Evolutionary conservation across 108 stramenopile species (phyloP).

Genomic region (Discostella pseudostelligera): DNA sequence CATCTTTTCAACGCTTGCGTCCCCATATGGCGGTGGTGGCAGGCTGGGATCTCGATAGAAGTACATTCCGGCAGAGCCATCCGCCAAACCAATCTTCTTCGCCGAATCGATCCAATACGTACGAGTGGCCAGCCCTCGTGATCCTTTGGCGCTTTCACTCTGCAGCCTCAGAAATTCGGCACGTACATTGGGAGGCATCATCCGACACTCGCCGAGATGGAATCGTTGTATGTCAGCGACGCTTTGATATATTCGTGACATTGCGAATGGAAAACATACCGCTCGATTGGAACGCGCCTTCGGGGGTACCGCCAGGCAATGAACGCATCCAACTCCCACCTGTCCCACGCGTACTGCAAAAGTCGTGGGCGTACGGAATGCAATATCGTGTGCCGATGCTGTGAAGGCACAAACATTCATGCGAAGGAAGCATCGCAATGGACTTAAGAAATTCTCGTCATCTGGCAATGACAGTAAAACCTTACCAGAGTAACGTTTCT

Average conservation of each 20-base stretch:
- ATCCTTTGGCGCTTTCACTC: slow-evolving; percentile 84
- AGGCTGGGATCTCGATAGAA: slow-evolving; percentile 71
- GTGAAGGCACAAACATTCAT: slow-evolving; percentile 83
- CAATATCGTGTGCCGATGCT: slow-evolving; percentile 82
- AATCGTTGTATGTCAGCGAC: slow-evolving; percentile 91
- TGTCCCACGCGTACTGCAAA: slow-evolving; percentile 60
- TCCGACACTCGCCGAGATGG: slow-evolving; percentile 82
- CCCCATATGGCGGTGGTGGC: slow-evolving; percentile 55
- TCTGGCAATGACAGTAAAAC: slow-evolving; percentile 61
- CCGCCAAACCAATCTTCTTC: slow-evolving; percentile 82
- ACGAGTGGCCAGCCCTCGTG: slow-evolving; percentile 83
- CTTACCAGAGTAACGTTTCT: slow-evolving; percentile 55
- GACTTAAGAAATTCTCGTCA: slow-evolving; percentile 72
- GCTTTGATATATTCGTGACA: slow-evolving; percentile 85
- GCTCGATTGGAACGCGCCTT: slow-evolving; percentile 81
- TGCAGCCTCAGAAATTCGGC: slow-evolving; percentile 68
- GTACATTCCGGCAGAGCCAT: slow-evolving; percentile 74
- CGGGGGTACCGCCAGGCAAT: slow-evolving; percentile 65
- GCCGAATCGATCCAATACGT: slow-evolving; percentile 88
- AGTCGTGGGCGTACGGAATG: slow-evolving; percentile 84
- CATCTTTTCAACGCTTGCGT: slow-evolving; percentile 61
- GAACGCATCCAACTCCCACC: slow-evolving; percentile 59
- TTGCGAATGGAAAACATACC: slow-evolving; percentile 87
- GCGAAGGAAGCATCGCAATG: slow-evolving; percentile 84
- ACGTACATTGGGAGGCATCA: slow-evolving; percentile 68